Percentiles rank a stretch among this genome's conserved stretches.
Conservation (phyloP, 768 basidiomycete species). For the Psilocybe sp. region DNA sequence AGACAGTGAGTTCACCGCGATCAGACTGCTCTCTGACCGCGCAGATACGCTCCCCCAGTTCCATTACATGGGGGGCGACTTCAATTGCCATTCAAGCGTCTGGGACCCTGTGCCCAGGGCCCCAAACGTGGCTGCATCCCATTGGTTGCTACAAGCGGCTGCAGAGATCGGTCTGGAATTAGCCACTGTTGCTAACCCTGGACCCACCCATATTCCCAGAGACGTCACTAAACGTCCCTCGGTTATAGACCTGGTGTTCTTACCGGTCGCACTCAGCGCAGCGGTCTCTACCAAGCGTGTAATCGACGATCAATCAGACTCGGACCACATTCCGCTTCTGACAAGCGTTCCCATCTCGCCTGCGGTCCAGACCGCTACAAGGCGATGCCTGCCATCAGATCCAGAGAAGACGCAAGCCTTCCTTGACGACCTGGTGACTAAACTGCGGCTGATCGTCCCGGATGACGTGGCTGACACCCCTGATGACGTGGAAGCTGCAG, state of each 20-base stretch:
- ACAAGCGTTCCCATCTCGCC: not conserved
- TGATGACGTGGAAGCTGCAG: no score
- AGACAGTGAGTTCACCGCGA: not conserved
- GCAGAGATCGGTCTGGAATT: not conserved
- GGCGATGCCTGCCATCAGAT: no score
- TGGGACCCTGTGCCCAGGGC: not conserved
- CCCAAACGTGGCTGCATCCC: not conserved
- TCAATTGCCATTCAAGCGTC: not conserved
- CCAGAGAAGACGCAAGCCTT: no score
- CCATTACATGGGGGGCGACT: not conserved
- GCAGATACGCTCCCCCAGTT: not conserved
- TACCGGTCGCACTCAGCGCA: not conserved
- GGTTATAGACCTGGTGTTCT: slow-evolving; percentile 2
- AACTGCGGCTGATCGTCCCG: no score
- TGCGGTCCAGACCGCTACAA: not conserved
- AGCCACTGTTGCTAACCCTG: not conserved
- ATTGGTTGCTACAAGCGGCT: not conserved
- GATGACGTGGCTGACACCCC: no score
- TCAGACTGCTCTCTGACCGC: not conserved
- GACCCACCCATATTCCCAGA: not conserved
- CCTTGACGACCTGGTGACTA: no score
- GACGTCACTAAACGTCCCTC: not conserved
- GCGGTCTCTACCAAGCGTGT: no score
- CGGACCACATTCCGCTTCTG: not conserved
- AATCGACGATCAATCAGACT: not conserved